Conservation (phyloP, 331 rosid genomes). For the Malus hybrid region DNA sequence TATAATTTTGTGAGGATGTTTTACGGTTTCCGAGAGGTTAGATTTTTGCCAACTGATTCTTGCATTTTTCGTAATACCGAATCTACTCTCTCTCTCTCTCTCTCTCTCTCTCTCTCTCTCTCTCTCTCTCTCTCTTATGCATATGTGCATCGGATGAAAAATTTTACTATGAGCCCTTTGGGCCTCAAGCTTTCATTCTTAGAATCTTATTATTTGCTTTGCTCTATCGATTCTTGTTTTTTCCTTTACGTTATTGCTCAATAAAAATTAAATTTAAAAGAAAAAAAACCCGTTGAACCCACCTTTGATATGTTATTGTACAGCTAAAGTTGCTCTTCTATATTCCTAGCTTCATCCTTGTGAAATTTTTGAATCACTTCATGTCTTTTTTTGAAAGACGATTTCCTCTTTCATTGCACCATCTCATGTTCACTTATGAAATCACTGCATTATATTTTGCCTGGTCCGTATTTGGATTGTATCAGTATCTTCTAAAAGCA, state of each 20-base stretch:
- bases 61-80: not conserved
- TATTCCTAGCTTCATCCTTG: not conserved
- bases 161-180: not conserved
- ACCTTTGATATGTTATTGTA: not conserved
- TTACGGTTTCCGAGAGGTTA: not conserved
- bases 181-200: not conserved
- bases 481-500: not conserved
- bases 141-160: not conserved
- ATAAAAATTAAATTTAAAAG: too few relatives aligned
- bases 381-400: not conserved
- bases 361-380: not conserved
- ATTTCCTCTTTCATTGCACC: not conserved
- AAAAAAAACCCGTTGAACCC: not conserved
- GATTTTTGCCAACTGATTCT: not conserved
- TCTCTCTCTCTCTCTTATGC: not conserved
- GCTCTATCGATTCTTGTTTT: too few relatives aligned
- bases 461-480: not conserved
- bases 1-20: not conserved
- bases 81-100: not conserved
- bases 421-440: not conserved
- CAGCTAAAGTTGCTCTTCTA: not conserved
- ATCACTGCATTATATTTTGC: not conserved
- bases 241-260: too few relatives aligned
- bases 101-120: too few relatives aligned
- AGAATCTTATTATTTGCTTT: too few relatives aligned